phyloP scores from a whole-genome alignment of 352 stramenopile genomes.

The Elongisporangium prolatum region DNA sequence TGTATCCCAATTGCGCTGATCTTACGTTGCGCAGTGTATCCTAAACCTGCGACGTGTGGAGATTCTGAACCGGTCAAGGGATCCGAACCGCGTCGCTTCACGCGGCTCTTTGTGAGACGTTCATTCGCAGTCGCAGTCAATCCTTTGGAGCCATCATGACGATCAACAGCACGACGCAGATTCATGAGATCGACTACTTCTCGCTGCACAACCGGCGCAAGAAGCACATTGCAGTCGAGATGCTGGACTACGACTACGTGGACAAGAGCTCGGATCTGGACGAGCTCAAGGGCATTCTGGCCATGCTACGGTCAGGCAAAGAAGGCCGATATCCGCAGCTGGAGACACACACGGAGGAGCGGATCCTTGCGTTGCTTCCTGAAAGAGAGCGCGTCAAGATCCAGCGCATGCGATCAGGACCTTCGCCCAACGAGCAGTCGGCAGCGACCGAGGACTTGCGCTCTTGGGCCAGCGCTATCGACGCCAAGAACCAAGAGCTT shows the following conservation, averaged over 20 bases:
- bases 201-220: slow-evolving; percentile 67
- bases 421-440: slow-evolving; percentile 47
- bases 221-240: slow-evolving; percentile 74
- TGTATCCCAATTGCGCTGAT: too few relatives aligned
- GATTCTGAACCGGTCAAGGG: not conserved
- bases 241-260: slow-evolving; percentile 92
- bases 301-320: slow-evolving; percentile 81
- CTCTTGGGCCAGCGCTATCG: slow-evolving; percentile 56
- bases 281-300: slow-evolving; percentile 86
- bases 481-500: slow-evolving; percentile 48
- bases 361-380: slow-evolving; percentile 76
- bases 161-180: slow-evolving; percentile 11
- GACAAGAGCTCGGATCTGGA: slow-evolving; percentile 74
- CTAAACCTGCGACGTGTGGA: slow-evolving; percentile 10
- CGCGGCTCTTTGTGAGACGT: not conserved
- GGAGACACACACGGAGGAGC: slow-evolving; percentile 72
- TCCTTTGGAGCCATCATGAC: slow-evolving; percentile 20
- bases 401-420: slow-evolving; percentile 48
- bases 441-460: slow-evolving; percentile 56
- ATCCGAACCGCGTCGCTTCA: slow-evolving; percentile 10
- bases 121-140: not conserved
- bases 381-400: slow-evolving; percentile 75
- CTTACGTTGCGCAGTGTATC: too few relatives aligned
- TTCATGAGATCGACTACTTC: slow-evolving; percentile 61
- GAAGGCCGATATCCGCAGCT: slow-evolving; percentile 89